Evolutionary conservation across 257 asterid genomes (phyloP).

Genomic region (Solanum pinnatisectum): DNA sequence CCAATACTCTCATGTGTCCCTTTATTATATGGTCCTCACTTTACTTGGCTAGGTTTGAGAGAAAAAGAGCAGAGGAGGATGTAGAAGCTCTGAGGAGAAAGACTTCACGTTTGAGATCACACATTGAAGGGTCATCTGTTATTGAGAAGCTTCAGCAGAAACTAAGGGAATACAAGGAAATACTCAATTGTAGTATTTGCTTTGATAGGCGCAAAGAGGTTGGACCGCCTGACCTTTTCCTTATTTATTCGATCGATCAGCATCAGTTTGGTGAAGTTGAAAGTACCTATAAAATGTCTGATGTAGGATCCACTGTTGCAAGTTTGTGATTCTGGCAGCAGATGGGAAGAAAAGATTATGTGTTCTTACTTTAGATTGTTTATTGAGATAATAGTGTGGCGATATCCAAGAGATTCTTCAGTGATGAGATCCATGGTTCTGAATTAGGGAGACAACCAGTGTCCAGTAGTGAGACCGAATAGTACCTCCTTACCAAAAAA

Average conservation of each 20-base stretch:
- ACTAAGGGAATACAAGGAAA: conserved; percentile 76
- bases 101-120: conserved; percentile 41
- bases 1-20: neutral
- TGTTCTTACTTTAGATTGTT: neutral
- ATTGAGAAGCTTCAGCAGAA: conserved; percentile 72
- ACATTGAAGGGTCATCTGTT: conserved; percentile 57
- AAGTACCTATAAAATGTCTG: neutral
- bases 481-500: neutral
- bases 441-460: neutral
- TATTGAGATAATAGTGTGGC: neutral
- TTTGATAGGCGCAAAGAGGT: conserved; percentile 95
- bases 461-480: neutral
- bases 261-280: neutral
- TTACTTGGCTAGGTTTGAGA: conserved; percentile 48
- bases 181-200: conserved; percentile 86
- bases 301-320: neutral
- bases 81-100: conserved; percentile 62
- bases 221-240: neutral
- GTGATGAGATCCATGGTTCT: neutral
- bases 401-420: neutral
- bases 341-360: neutral
- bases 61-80: conserved; percentile 84
- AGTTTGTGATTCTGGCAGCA: neutral
- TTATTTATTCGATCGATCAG: neutral
- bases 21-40: neutral